Percentiles rank a stretch among this genome's conserved stretches.
Evolutionary conservation across 2,329 filamentous ascomycete species (phyloP).

Genomic region (Cladosporium velox): DNA sequence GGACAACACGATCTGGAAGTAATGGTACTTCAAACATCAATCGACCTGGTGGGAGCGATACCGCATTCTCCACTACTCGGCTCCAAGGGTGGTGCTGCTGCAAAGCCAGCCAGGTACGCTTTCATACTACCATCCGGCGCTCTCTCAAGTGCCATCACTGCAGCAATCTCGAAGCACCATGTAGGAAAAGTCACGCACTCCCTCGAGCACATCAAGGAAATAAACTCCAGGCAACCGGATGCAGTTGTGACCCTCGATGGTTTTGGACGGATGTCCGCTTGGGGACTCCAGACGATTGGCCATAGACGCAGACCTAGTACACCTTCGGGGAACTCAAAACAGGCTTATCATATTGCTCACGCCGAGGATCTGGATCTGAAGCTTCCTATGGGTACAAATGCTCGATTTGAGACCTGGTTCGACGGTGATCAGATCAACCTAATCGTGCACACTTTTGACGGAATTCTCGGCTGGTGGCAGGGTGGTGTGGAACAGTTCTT

Average conservation of each 20-base stretch:
- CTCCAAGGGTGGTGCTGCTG: constrained; percentile 35
- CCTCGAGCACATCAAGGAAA: constrained; percentile 79
- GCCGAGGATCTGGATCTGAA: constrained; percentile 57
- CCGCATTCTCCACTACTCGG: constrained; percentile 34
- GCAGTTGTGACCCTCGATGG: constrained; percentile 84
- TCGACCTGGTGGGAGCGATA: constrained; percentile 75
- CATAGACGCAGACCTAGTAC: constrained; percentile 58
- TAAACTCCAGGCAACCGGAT: constrained; percentile 83
- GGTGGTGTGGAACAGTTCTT: constrained; percentile 77
- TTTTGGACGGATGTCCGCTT: constrained; percentile 83
- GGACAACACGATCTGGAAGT: constrained; percentile 71
- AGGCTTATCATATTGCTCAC: constrained; percentile 85
- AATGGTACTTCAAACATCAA: constrained; percentile 75
- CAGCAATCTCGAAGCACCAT: constrained; percentile 52
- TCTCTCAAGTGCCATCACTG: constrained; percentile 65
- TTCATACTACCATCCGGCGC: constrained; percentile 83
- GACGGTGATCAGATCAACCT: constrained; percentile 47
- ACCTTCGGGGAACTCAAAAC: constrained; percentile 45
- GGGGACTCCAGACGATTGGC: constrained; percentile 86
- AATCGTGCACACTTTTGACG: constrained; percentile 81
- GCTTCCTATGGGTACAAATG: constrained; percentile 24
- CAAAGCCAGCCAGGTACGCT: constrained; percentile 59
- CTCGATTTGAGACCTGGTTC: constrained; percentile 33
- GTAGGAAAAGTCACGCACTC: constrained; percentile 63
- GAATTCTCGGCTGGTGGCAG: constrained; percentile 78